Base-by-base conservation (phyloP, 2,329 filamentous ascomycete species). In the Harringtonia lauricola region DNA sequence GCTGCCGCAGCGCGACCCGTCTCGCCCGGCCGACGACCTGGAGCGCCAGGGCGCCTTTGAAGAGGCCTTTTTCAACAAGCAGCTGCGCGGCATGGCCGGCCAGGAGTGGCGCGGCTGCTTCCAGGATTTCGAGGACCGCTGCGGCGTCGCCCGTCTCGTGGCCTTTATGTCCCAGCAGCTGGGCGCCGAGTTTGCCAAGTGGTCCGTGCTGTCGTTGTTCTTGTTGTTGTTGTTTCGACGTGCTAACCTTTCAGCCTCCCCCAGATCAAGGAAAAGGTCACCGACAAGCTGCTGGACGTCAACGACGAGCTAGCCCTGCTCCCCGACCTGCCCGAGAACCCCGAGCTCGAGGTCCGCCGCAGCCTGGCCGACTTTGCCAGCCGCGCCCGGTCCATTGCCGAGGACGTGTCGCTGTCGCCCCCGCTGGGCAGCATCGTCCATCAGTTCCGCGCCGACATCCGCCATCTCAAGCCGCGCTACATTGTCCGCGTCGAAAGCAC, bases 241-340 rank as follows among this genome's bases (percentile, higher is more conserved):
- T n/a, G n/a, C n/a, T n/a, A n/a, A n/a, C n/a, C n/a, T n/a, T n/a
- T n/a, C 46, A 57, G 57, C 46, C 51, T 56, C 1, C 48, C 59
- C 0, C 51, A 57, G n/a, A 55, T 81, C 59, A 62, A 74, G 47
- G 60, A 63, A 1, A 79, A 79, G 39, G 64, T 76, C 0, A 62
- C 70, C 4, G 51, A 53, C 0, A 65, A 74, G 6, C 67, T 83
- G 0, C 48, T 59, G 0, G 56, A 66, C 0, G 75, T 88, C 2
- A 65, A 76, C 2, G 52, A 55, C 0, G 64, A 82, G 44, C 67
- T 94, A 0, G 50, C 57, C 0, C 62, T 61, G 0, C 69, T 89
- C 0, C 84, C 84, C 0, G 81, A 86, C 31, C 72, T 85, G 0
- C 81, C 83, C 0, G 61, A 66, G 0, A 85, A 87, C 36, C 74